phyloP scores from a whole-genome alignment of 257 asterid species.

The Plantago ovata region DNA sequence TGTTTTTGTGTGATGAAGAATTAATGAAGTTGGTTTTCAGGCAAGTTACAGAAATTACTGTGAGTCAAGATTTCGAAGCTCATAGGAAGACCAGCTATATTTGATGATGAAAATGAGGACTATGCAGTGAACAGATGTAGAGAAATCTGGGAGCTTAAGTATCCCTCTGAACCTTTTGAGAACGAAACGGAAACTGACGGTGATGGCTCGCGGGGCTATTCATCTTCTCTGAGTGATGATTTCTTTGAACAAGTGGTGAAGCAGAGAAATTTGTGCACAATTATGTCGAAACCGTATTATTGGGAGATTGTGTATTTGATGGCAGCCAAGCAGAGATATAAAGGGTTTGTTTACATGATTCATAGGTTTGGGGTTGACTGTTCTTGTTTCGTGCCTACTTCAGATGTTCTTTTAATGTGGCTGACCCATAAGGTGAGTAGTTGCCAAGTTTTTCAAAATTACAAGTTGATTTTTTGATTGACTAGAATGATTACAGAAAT shows the following conservation, averaged over 20 bases:
- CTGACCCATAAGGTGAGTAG: slow-evolving; percentile 68
- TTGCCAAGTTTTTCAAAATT: not conserved
- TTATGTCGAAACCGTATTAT: slow-evolving; percentile 62
- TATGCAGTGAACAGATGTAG: slow-evolving; percentile 81
- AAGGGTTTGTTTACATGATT: slow-evolving; percentile 58
- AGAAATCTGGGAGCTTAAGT: slow-evolving; percentile 58
- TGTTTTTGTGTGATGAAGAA: not conserved
- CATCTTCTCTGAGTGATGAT: slow-evolving; percentile 30
- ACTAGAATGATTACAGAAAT: not conserved
- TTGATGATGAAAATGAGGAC: slow-evolving; percentile 78
- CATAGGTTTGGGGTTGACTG: slow-evolving; percentile 48
- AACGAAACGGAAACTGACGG: slow-evolving; percentile 36
- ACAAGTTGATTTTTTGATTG: slow-evolving; percentile 1
- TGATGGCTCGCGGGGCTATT: not conserved
- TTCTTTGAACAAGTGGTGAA: slow-evolving; percentile 53
- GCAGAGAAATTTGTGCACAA: slow-evolving; percentile 36
- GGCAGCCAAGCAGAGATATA: slow-evolving; percentile 79
- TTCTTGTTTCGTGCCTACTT: slow-evolving; percentile 64
- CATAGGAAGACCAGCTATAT: slow-evolving; percentile 65
- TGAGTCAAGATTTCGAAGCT: slow-evolving; percentile 68
- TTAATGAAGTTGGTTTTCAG: slow-evolving; percentile 31
- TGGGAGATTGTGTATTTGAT: slow-evolving; percentile 70
- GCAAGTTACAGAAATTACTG: slow-evolving; percentile 66
- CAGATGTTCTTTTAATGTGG: slow-evolving; percentile 84
- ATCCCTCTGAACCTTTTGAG: slow-evolving; percentile 73